phyloP scores from a whole-genome alignment of 768 basidiomycete species.

The Coprinellus micaceus region DNA sequence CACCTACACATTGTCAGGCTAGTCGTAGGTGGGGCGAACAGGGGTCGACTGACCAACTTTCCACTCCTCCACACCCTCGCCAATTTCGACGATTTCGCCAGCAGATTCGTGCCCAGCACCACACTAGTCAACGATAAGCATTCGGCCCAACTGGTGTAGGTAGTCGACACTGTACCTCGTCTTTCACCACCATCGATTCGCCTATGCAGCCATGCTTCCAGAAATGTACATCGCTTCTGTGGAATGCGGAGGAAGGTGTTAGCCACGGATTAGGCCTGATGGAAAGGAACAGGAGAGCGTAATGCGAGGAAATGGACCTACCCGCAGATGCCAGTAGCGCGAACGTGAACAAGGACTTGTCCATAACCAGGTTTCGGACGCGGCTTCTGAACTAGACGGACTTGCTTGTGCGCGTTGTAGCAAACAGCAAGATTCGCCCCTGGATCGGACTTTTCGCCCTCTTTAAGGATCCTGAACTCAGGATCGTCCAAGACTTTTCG shows the following conservation, averaged over 20 bases:
- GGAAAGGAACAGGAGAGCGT: too few species aligned
- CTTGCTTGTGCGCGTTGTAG: conserved; percentile 60
- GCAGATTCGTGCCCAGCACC: conserved; percentile 72
- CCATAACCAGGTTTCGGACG: conserved; percentile 57
- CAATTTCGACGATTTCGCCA: conserved; percentile 61
- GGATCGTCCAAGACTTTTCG: conserved; percentile 54
- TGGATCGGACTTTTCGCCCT: conserved; percentile 45
- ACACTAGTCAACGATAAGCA: too few species aligned
- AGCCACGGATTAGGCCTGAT: too few species aligned
- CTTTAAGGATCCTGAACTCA: conserved; percentile 48
- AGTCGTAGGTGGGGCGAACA: neutral
- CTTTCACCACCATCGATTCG: conserved; percentile 66
- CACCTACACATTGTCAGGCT: conserved; percentile 33
- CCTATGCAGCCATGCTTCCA: conserved; percentile 70
- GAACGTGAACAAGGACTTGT: conserved; percentile 63
- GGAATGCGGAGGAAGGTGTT: neutral
- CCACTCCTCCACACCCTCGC: conserved; percentile 65
- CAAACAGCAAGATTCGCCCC: conserved; percentile 59
- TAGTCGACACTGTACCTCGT: conserved; percentile 42
- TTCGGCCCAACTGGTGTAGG: too few species aligned
- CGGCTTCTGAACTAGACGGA: conserved; percentile 66
- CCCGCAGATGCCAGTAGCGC: conserved; percentile 71
- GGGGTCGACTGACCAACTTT: conserved; percentile 47
- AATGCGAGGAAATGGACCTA: conserved; percentile 23
- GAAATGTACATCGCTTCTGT: conserved; percentile 69